Percentiles rank a stretch among this genome's conserved stretches.
These are phyloP conservation scores for Cynanchum wilfordii DNA, from an alignment of 257 asterid genomes.

Conservation along the genomic window DNA sequence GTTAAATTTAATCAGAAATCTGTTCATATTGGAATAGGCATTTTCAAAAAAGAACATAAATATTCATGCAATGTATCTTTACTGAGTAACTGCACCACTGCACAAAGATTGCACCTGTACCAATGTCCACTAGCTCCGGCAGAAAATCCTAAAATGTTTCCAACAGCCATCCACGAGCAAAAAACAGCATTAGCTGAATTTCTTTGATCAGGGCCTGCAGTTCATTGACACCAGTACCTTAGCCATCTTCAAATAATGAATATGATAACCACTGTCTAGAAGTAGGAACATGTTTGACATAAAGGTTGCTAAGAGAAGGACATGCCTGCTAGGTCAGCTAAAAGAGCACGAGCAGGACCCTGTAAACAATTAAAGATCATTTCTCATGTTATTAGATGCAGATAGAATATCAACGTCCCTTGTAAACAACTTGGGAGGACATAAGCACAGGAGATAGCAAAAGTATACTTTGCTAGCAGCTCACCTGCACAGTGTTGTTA, in stretches of 20 bases:
- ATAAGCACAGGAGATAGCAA: not conserved
- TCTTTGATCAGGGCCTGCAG: constrained; percentile 92
- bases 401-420: not conserved
- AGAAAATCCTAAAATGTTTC: constrained; percentile 96
- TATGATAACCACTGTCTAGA: not conserved
- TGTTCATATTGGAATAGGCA: not conserved
- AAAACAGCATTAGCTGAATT: constrained; percentile 92
- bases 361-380: constrained; percentile 25
- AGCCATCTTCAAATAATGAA: constrained; percentile 1
- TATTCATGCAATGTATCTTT: constrained; percentile 1
- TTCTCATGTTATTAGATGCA: not conserved
- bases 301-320: not conserved
- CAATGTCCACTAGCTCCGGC: constrained; percentile 96
- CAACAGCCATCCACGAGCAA: constrained; percentile 99
- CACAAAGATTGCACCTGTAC: constrained; percentile 62
- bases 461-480: constrained; percentile 16
- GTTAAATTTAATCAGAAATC: no score
- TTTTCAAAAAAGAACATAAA: not conserved
- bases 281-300: not conserved
- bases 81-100: constrained; percentile 13
- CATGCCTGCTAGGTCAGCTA: constrained; percentile 96
- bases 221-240: constrained; percentile 1
- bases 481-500: constrained; percentile 98
- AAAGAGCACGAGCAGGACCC: constrained; percentile 99
- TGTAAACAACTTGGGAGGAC: not conserved